These are phyloP conservation scores for Coprinellus micaceus DNA, from an alignment of 768 basidiomycete genomes.

Conservation along the genomic window DNA sequence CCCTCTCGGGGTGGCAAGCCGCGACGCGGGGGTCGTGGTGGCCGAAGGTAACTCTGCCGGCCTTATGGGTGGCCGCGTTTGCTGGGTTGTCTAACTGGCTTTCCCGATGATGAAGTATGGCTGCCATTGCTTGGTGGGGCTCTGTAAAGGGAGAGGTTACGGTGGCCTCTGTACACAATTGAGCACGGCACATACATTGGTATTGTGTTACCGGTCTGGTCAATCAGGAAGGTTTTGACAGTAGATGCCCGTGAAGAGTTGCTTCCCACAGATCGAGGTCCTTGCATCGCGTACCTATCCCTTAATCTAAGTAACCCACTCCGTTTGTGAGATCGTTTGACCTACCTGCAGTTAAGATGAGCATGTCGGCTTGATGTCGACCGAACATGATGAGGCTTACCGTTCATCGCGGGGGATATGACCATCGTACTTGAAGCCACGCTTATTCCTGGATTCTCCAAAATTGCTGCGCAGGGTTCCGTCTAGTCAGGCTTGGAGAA, in stretches of 20 bases:
- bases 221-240: slow-evolving; percentile 28
- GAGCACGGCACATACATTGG: slow-evolving; percentile 24
- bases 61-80: background rate
- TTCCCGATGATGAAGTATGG: background rate
- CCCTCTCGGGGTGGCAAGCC: slow-evolving; percentile 17
- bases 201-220: slow-evolving; percentile 31
- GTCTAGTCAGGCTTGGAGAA: too few species aligned
- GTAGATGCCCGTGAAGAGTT: slow-evolving; percentile 24
- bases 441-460: background rate
- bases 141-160: background rate
- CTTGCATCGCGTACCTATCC: background rate
- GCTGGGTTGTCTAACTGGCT: background rate
- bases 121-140: slow-evolving; percentile 1
- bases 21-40: slow-evolving; percentile 12
- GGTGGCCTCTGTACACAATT: background rate
- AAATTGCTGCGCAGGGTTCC: background rate
- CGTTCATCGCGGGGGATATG: background rate
- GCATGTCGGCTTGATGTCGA: background rate
- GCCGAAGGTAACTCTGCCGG: background rate
- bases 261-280: slow-evolving; percentile 16
- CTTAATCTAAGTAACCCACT: background rate
- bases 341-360: too few species aligned
- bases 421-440: slow-evolving; percentile 1
- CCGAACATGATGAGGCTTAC: background rate
- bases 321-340: too few species aligned